Evolutionary conservation across 306 rosid species (phyloP).

Genomic region (Sesbania bispinosa): DNA sequence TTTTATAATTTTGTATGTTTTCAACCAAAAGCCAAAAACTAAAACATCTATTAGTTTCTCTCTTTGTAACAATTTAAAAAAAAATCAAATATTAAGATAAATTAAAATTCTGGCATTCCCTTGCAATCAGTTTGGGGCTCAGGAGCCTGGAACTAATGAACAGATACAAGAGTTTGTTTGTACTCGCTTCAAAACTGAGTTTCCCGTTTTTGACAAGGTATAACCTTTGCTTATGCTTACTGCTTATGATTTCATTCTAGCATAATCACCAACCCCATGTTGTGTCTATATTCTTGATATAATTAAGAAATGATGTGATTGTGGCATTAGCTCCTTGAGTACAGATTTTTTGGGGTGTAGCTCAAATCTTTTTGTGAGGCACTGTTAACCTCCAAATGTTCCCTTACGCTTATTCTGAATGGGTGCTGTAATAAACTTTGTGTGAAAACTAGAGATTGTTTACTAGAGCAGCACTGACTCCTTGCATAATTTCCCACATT

Average conservation of each 20-base stretch:
- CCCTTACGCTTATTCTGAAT: background rate
- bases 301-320: background rate
- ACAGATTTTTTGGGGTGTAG: background rate
- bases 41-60: no score
- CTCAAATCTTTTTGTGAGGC: constrained; percentile 4
- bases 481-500: background rate
- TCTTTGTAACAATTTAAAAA: no score
- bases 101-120: constrained; percentile 96
- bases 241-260: background rate
- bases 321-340: background rate
- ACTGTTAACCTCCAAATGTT: background rate
- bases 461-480: background rate
- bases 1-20: no score
- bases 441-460: background rate
- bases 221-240: background rate
- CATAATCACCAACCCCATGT: background rate
- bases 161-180: constrained; percentile 82
- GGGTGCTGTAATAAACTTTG: background rate
- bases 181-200: constrained; percentile 94
- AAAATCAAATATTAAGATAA: no score
- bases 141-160: constrained; percentile 90
- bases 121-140: constrained; percentile 95
- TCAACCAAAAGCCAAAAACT: no score
- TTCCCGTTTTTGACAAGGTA: constrained; percentile 93
- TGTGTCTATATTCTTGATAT: background rate